Evolutionary conservation across 768 basidiomycete species (phyloP).

Genomic region (Boletus vermiculosoides): DNA sequence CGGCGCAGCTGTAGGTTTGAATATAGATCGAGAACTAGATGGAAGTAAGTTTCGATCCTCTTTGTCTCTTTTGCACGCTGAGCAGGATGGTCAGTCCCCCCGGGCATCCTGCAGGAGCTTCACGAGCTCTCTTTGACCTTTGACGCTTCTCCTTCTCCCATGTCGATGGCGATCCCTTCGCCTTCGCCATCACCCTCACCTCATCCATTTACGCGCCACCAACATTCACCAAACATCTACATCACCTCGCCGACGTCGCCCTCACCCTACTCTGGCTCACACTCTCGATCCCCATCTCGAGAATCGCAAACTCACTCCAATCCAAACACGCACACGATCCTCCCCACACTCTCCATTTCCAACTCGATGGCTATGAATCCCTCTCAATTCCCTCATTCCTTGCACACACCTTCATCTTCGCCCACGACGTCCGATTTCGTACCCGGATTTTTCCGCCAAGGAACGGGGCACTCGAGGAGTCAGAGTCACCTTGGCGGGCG

Average conservation of each 20-base stretch:
- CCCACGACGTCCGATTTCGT: slow-evolving; percentile 27
- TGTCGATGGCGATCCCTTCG: slow-evolving; percentile 17
- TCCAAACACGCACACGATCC: slow-evolving; percentile 4
- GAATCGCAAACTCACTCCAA: slow-evolving; percentile 17
- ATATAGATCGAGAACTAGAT: slow-evolving; percentile 12
- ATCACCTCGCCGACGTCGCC: slow-evolving; percentile 63
- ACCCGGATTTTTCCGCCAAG: slow-evolving; percentile 9
- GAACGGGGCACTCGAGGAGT: slow-evolving; percentile 23
- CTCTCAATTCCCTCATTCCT: slow-evolving; percentile 11
- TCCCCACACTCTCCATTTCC: slow-evolving; percentile 14
- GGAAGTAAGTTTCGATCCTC: slow-evolving; percentile 10
- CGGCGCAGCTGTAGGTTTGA: background rate
- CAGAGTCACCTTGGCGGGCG: slow-evolving; percentile 28
- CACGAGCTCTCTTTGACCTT: slow-evolving; percentile 30
- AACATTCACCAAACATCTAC: slow-evolving; percentile 62
- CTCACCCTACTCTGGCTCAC: slow-evolving; percentile 24
- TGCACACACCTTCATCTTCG: slow-evolving; percentile 31
- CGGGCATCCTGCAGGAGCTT: slow-evolving; percentile 25
- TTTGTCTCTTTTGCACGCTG: background rate
- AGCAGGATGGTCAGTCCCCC: slow-evolving; percentile 16
- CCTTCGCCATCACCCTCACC: slow-evolving; percentile 32
- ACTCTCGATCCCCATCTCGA: slow-evolving; percentile 21
- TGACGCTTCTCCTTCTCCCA: slow-evolving; percentile 17
- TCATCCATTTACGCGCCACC: slow-evolving; percentile 12
- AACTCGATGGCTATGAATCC: background rate